Evolutionary conservation across 139 green algal species (phyloP).

Genomic region (Picochlorum sp.): DNA sequence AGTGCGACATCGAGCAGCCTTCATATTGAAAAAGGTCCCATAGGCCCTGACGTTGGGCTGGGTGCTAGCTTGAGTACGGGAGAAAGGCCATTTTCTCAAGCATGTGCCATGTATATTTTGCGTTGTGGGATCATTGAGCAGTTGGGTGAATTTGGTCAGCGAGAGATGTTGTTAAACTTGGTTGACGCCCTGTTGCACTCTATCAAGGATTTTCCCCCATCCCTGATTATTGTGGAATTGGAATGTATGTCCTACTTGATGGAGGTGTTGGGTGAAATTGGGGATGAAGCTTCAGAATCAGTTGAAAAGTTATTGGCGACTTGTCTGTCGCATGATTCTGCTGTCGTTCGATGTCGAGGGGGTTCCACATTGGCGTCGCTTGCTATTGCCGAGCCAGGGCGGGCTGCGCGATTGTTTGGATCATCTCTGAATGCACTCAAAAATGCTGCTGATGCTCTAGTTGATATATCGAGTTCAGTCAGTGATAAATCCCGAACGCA

Average conservation of each 20-base stretch:
- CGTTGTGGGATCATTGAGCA: conserved; percentile 56
- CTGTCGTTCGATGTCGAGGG: conserved; percentile 41
- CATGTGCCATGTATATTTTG: conserved; percentile 70
- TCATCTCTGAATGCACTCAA: conserved; percentile 28
- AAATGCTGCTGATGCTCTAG: conserved; percentile 16
- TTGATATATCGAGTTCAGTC: conserved; percentile 12
- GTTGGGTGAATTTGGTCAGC: conserved; percentile 56
- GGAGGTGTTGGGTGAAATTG: conserved; percentile 67
- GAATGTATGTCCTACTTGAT: conserved; percentile 59
- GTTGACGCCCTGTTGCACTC: conserved; percentile 27
- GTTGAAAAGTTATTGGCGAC: conserved; percentile 38
- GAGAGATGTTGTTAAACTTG: conserved; percentile 51
- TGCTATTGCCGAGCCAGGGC: conserved; percentile 42
- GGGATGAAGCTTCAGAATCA: conserved; percentile 16
- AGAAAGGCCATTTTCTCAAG: conserved; percentile 53
- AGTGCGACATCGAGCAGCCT: conserved; percentile 7
- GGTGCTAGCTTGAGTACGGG: conserved; percentile 27
- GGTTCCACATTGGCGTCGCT: conserved; percentile 54
- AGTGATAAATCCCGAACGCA: conserved; percentile 21
- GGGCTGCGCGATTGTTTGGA: conserved; percentile 36
- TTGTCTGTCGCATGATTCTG: conserved; percentile 26
- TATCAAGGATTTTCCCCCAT: conserved; percentile 12
- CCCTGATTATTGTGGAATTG: conserved; percentile 49
- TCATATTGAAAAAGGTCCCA: conserved; percentile 10
- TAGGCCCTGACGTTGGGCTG: conserved; percentile 23